These are phyloP conservation scores for Potentilla sterilis DNA, from an alignment of 306 rosid genomes.

Conservation along the genomic window DNA sequence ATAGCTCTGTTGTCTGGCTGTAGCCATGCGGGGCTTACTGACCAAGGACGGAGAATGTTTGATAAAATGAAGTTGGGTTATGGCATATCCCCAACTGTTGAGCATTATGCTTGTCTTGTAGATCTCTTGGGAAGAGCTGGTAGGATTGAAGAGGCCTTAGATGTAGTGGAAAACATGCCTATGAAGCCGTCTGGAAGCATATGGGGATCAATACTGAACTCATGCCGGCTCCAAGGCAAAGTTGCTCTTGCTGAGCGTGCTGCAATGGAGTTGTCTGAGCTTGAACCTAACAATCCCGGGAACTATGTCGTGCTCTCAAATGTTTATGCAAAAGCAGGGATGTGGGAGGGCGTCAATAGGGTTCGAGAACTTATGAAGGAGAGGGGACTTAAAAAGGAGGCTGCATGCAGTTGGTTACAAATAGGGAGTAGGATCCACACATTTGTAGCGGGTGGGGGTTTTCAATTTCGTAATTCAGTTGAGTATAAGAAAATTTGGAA, in stretches of 20 bases:
- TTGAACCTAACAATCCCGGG: slow-evolving; percentile 52
- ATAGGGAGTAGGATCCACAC: slow-evolving; percentile 43
- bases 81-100: slow-evolving; percentile 38
- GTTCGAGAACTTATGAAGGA: slow-evolving; percentile 51
- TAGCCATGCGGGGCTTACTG: slow-evolving; percentile 48
- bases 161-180: slow-evolving; percentile 43
- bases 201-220: slow-evolving; percentile 59
- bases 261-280: slow-evolving; percentile 37
- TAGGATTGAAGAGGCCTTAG: slow-evolving; percentile 39
- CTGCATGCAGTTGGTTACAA: slow-evolving; percentile 59
- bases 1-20: slow-evolving; percentile 57
- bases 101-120: slow-evolving; percentile 58
- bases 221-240: slow-evolving; percentile 45
- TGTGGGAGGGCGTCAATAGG: slow-evolving; percentile 51
- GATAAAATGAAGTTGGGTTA: slow-evolving; percentile 34
- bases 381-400: slow-evolving; percentile 47
- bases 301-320: slow-evolving; percentile 64
- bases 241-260: slow-evolving; percentile 42
- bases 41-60: slow-evolving; percentile 41
- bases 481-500: slow-evolving; percentile 46
- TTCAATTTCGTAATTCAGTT: slow-evolving; percentile 38
- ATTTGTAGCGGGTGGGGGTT: slow-evolving; percentile 54
- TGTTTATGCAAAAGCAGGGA: slow-evolving; percentile 49
- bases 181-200: slow-evolving; percentile 55
- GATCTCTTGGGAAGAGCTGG: slow-evolving; percentile 53